A percentile compares a stretch with the other conserved stretches of the same genome.
These are phyloP conservation scores for Actinomortierella wolfii DNA, from an alignment of 371 early-diverging fungal species.

Conservation along the genomic window DNA sequence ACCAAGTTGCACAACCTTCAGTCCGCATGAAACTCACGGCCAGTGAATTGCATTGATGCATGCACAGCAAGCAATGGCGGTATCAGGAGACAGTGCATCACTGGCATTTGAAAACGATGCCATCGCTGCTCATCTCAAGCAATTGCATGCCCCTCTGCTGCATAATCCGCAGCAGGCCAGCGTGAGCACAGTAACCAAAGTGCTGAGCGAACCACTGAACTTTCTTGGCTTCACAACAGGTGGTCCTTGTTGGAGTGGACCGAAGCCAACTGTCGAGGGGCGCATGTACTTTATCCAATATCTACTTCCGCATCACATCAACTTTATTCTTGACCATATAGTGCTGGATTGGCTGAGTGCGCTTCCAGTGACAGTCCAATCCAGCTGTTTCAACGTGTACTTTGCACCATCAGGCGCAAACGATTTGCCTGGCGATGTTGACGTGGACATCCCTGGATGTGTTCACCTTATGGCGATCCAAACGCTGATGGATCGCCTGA, in stretches of 20 bases:
- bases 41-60: too few relatives aligned
- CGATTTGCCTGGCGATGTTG: not conserved
- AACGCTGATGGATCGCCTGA: slow-evolving; percentile 20
- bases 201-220: slow-evolving; percentile 28
- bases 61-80: too few relatives aligned
- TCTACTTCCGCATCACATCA: slow-evolving; percentile 23
- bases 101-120: too few relatives aligned
- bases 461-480: slow-evolving; percentile 16
- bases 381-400: slow-evolving; percentile 21
- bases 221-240: slow-evolving; percentile 11
- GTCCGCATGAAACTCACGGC: too few relatives aligned
- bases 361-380: slow-evolving; percentile 15
- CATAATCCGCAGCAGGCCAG: too few relatives aligned
- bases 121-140: too few relatives aligned
- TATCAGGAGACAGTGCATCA: too few relatives aligned
- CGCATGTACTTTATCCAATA: slow-evolving; percentile 24
- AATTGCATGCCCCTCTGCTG: too few relatives aligned
- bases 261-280: too few relatives aligned
- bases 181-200: slow-evolving; percentile 16
- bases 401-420: slow-evolving; percentile 12
- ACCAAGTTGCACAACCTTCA: too few relatives aligned
- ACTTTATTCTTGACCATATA: slow-evolving; percentile 35
- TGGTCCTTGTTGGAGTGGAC: too few relatives aligned
- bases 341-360: slow-evolving; percentile 35
- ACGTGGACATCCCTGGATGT: slow-evolving; percentile 1